phyloP scores from a whole-genome alignment of 768 basidiomycete genomes.

The Mrakia frigida region DNA sequence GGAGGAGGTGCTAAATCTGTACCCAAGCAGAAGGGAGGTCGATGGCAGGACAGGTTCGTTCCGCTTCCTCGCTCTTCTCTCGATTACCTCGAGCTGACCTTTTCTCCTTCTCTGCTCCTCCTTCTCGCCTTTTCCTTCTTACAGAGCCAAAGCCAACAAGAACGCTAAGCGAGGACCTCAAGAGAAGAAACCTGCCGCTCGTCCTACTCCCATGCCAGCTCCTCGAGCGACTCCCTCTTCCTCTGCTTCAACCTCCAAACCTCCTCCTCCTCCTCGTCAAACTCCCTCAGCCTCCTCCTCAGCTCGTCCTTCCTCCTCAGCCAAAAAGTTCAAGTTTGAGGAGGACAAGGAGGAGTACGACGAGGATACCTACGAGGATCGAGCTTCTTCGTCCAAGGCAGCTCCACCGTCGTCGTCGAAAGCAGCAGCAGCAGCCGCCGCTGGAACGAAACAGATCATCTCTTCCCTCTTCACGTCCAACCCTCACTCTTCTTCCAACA shows the following conservation, averaged over 20 bases:
- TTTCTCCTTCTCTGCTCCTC: background rate
- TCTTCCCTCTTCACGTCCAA: slow-evolving; percentile 86
- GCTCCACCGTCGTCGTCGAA: slow-evolving; percentile 4
- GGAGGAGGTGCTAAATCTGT: slow-evolving; percentile 26
- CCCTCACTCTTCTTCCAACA: slow-evolving; percentile 44
- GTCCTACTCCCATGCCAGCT: slow-evolving; percentile 28
- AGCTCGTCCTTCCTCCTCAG: slow-evolving; percentile 34
- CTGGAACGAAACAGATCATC: slow-evolving; percentile 52
- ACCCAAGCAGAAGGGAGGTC: slow-evolving; percentile 44
- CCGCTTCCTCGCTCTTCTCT: background rate
- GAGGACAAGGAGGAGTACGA: slow-evolving; percentile 32
- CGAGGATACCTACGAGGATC: slow-evolving; percentile 33
- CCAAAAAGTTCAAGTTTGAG: slow-evolving; percentile 27
- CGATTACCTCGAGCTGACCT: background rate
- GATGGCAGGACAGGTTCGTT: slow-evolving; percentile 56
- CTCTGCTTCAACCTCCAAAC: slow-evolving; percentile 37
- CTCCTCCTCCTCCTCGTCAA: slow-evolving; percentile 18
- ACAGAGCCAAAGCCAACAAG: slow-evolving; percentile 69
- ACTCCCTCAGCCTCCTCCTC: slow-evolving; percentile 30
- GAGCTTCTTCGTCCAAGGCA: slow-evolving; percentile 11
- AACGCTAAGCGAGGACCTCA: slow-evolving; percentile 31
- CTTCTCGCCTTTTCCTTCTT: too few relatives aligned
- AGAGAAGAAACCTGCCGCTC: slow-evolving; percentile 41
- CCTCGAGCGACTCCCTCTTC: slow-evolving; percentile 50
- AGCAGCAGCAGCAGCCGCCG: background rate